phyloP scores from a whole-genome alignment of 345 rosid genomes.

The Populus pruinosa region DNA sequence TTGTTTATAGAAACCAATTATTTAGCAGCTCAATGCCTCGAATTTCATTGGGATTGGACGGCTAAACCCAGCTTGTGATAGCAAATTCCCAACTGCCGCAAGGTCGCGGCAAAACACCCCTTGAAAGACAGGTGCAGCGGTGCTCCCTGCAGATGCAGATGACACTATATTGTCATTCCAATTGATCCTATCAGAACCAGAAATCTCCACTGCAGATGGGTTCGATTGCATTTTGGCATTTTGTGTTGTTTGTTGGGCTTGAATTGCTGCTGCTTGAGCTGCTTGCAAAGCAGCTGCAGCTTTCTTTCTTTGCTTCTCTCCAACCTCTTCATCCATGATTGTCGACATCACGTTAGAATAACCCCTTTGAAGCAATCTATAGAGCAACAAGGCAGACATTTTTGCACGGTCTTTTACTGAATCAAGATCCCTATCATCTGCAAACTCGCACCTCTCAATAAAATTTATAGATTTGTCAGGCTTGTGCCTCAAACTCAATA shows the following conservation, averaged over 20 bases:
- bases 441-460: constrained; percentile 73
- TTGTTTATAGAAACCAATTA: background rate
- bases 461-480: constrained; percentile 74
- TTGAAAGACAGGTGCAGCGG: constrained; percentile 52
- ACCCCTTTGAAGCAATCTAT: constrained; percentile 80
- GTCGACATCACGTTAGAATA: constrained; percentile 53
- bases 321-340: constrained; percentile 63
- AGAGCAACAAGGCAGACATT: constrained; percentile 79
- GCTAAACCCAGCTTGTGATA: constrained; percentile 70
- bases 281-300: constrained; percentile 38
- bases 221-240: constrained; percentile 21
- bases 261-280: constrained; percentile 48
- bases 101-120: constrained; percentile 95
- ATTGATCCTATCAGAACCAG: constrained; percentile 17
- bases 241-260: constrained; percentile 38
- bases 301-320: constrained; percentile 57
- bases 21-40: constrained; percentile 80
- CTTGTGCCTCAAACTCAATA: constrained; percentile 70
- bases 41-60: constrained; percentile 76
- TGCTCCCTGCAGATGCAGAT: constrained; percentile 17
- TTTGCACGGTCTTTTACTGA: constrained; percentile 67
- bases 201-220: constrained; percentile 13
- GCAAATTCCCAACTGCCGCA: constrained; percentile 67
- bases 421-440: constrained; percentile 62
- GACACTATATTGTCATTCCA: constrained; percentile 19